Percentiles rank a stretch among this genome's conserved stretches.
phyloP scores from a whole-genome alignment of 2,329 filamentous ascomycete species.

The Fusarium virguliforme region DNA sequence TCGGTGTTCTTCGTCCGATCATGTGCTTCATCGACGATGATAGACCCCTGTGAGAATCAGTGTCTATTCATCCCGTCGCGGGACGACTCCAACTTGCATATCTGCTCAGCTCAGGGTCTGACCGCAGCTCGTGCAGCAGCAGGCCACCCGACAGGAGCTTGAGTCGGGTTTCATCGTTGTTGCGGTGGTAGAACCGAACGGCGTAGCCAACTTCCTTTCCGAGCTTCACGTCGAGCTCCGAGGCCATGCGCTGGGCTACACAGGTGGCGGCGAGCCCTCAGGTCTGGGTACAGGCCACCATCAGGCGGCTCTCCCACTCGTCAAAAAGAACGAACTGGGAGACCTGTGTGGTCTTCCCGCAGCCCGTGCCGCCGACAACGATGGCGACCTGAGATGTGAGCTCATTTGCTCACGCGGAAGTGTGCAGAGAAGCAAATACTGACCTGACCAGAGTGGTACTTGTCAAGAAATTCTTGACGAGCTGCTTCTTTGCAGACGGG shows the following conservation, averaged over 20 bases:
- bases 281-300: slow-evolving; percentile 69
- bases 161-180: slow-evolving; percentile 20
- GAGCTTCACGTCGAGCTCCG: slow-evolving; percentile 87
- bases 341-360: slow-evolving; percentile 42
- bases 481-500: not conserved
- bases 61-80: not conserved
- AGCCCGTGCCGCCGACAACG: slow-evolving; percentile 34
- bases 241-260: slow-evolving; percentile 89
- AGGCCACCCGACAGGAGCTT: slow-evolving; percentile 30
- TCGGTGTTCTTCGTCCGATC: slow-evolving; percentile 31
- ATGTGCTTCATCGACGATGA: slow-evolving; percentile 36
- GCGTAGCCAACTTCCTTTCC: slow-evolving; percentile 92
- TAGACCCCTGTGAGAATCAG: slow-evolving; percentile 17
- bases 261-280: slow-evolving; percentile 92
- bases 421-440: not conserved
- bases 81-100: not conserved
- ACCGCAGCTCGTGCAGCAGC: not conserved
- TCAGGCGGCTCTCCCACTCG: slow-evolving; percentile 13
- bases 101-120: not conserved
- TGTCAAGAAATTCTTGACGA: not conserved
- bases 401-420: no score
- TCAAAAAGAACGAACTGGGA: slow-evolving; percentile 32
- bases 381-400: slow-evolving; percentile 22
- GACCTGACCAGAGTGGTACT: not conserved
- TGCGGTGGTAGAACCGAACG: slow-evolving; percentile 81